These are phyloP conservation scores for Mucor mucedo DNA, from an alignment of 371 early-diverging fungal species.

Conservation along the genomic window DNA sequence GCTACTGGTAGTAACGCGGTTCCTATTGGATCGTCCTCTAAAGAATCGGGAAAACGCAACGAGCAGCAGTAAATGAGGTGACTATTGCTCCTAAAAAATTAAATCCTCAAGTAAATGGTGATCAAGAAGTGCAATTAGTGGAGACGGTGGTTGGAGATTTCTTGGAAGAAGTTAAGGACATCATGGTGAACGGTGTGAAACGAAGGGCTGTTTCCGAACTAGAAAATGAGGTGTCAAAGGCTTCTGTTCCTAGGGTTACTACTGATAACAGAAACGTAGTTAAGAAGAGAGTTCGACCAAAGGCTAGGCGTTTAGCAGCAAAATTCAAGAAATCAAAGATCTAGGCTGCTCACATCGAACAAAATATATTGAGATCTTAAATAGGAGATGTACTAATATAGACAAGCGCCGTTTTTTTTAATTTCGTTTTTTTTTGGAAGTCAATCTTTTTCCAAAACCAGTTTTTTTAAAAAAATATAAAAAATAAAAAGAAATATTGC, in stretches of 20 bases:
- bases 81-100: not conserved
- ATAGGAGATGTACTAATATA: too few relatives aligned
- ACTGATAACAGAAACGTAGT: not conserved
- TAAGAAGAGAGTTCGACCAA: not conserved
- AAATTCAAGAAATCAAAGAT: slow-evolving; percentile 2
- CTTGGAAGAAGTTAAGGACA: not conserved
- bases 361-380: too few relatives aligned
- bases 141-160: not conserved
- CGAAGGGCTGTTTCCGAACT: not conserved
- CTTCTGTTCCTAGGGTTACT: not conserved
- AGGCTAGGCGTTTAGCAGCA: slow-evolving; percentile 5
- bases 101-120: slow-evolving; percentile 7
- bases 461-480: too few relatives aligned
- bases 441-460: too few relatives aligned
- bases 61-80: slow-evolving; percentile 5
- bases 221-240: not conserved
- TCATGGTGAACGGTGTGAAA: slow-evolving; percentile 3
- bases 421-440: too few relatives aligned
- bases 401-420: too few relatives aligned
- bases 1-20: slow-evolving; percentile 1
- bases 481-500: too few relatives aligned
- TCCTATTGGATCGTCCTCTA: not conserved
- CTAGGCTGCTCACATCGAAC: too few relatives aligned
- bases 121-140: slow-evolving; percentile 1
- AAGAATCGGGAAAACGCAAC: slow-evolving; percentile 16